phyloP scores from a whole-genome alignment of 2,329 filamentous ascomycete species.

The Beauveria pseudobassiana region DNA sequence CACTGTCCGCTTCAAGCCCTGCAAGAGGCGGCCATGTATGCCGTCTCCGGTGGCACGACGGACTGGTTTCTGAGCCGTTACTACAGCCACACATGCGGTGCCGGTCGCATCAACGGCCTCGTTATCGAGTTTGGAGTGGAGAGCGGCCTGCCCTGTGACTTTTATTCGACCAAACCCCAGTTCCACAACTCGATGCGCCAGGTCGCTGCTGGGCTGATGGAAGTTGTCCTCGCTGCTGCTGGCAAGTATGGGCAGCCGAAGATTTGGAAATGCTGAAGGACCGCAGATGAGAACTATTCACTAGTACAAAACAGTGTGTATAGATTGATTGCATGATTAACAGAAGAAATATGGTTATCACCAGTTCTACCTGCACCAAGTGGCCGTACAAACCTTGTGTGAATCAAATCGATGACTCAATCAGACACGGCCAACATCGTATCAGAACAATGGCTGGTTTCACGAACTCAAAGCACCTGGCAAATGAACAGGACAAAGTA shows the following conservation, averaged over 20 bases:
- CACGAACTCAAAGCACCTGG: constrained; percentile 16
- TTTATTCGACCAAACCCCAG: constrained; percentile 37
- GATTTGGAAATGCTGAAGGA: constrained; percentile 13
- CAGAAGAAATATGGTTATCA: neutral
- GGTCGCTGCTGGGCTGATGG: constrained; percentile 40
- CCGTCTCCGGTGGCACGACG: constrained; percentile 37
- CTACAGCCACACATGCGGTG: constrained; percentile 26
- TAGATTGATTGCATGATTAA: neutral
- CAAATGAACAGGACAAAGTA: constrained; percentile 12
- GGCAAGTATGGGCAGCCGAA: constrained; percentile 14
- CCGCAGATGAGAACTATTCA: neutral
- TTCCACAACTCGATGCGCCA: constrained; percentile 38
- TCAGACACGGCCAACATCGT: too few relatives aligned
- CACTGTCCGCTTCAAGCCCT: constrained; percentile 28
- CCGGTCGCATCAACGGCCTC: constrained; percentile 33
- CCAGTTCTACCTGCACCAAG: too few relatives aligned
- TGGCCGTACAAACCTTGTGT: too few relatives aligned
- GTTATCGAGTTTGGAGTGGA: constrained; percentile 39
- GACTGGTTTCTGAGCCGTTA: constrained; percentile 41
- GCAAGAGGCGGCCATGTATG: constrained; percentile 35
- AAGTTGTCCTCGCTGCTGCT: constrained; percentile 30
- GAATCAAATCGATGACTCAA: too few relatives aligned
- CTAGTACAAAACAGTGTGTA: neutral
- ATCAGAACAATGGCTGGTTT: neutral
- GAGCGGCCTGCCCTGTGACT: constrained; percentile 25